These are phyloP conservation scores for Escovopsis sp. DNA, from an alignment of 2,329 filamentous ascomycete species.

Conservation along the genomic window DNA sequence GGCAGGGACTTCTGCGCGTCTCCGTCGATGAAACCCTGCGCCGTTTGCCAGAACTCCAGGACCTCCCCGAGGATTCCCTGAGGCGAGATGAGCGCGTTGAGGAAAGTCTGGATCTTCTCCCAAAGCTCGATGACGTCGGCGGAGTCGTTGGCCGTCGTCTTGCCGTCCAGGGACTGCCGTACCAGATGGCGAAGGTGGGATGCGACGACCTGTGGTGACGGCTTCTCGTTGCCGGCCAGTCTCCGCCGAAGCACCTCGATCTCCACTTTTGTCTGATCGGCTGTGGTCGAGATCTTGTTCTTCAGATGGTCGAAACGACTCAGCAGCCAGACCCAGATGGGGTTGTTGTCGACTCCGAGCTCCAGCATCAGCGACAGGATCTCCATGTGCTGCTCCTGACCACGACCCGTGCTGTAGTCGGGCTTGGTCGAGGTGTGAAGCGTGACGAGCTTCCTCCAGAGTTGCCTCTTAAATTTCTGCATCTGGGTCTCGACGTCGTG, in stretches of 20 bases:
- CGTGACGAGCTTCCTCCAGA: slow-evolving; percentile 69
- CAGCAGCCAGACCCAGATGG: slow-evolving; percentile 89
- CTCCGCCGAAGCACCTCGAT: slow-evolving; percentile 80
- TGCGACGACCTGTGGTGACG: slow-evolving; percentile 53
- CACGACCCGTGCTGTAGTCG: slow-evolving; percentile 32
- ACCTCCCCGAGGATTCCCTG: slow-evolving; percentile 79
- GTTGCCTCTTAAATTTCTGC: slow-evolving; percentile 70
- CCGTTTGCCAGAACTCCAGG: slow-evolving; percentile 84
- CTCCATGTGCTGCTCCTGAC: slow-evolving; percentile 78
- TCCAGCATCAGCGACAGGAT: slow-evolving; percentile 82
- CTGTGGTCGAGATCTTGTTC: slow-evolving; percentile 63
- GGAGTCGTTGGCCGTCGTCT: slow-evolving; percentile 55
- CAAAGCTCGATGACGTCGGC: slow-evolving; percentile 76
- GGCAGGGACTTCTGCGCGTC: slow-evolving; percentile 70
- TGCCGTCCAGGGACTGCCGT: slow-evolving; percentile 49
- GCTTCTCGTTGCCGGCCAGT: slow-evolving; percentile 60
- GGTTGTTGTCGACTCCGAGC: slow-evolving; percentile 86
- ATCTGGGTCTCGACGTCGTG: slow-evolving; percentile 81
- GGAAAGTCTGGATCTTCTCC: slow-evolving; percentile 69
- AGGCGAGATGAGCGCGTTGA: slow-evolving; percentile 59
- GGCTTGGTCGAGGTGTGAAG: slow-evolving; percentile 43
- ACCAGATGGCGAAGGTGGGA: slow-evolving; percentile 62
- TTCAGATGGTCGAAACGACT: slow-evolving; percentile 84
- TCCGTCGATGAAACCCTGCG: slow-evolving; percentile 79
- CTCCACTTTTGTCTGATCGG: slow-evolving; percentile 79